Evolutionary conservation across 1,284 basidiomycete genomes (phyloP).

Genomic region (Ustilago bromivora): DNA sequence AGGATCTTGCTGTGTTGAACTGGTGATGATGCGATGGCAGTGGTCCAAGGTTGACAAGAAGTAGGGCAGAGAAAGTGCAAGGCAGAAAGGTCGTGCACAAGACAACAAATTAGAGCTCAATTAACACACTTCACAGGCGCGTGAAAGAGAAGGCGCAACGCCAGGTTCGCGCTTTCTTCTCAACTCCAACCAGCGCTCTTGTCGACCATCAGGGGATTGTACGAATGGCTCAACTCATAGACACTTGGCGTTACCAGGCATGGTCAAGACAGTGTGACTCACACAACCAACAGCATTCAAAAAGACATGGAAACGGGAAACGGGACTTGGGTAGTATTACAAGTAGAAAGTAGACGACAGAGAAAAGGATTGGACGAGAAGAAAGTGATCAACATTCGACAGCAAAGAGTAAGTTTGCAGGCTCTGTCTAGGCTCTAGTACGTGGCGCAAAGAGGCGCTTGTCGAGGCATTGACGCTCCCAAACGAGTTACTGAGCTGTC

Average conservation of each 20-base stretch:
- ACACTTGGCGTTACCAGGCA: no score
- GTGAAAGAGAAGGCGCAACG: neutral
- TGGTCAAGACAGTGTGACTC: neutral
- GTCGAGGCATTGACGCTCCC: no score
- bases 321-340: conserved; percentile 15
- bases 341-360: conserved; percentile 5
- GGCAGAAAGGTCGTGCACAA: neutral
- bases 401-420: no score
- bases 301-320: neutral
- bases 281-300: neutral
- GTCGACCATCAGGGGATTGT: no score
- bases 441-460: no score
- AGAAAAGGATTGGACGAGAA: neutral
- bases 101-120: neutral
- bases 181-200: no score
- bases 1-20: neutral
- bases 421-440: no score
- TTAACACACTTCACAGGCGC: neutral
- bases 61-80: neutral
- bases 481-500: no score
- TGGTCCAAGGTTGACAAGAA: no score
- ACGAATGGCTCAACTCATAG: neutral
- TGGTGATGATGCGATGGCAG: neutral
- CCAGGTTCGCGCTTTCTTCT: no score
- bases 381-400: neutral